Conservation (phyloP, 176 grass and related monocot species). For the Paspalum vaginatum region DNA sequence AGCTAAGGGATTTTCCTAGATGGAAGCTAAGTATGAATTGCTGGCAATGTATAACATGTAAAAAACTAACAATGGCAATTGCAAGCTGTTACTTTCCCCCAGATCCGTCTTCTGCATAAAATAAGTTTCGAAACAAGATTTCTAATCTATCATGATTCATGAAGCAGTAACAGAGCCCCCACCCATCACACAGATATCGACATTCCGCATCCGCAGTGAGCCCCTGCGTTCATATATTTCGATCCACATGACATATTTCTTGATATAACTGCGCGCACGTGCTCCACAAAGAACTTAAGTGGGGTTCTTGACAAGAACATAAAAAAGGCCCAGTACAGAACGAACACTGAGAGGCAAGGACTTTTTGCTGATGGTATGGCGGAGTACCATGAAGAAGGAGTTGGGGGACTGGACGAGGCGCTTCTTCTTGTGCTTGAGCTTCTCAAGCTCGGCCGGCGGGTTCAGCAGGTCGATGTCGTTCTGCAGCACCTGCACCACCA, state of each 20-base stretch:
- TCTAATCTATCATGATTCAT: neutral
- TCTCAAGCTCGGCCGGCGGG: conserved; percentile 78
- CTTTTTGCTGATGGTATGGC: neutral
- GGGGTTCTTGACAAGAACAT: neutral
- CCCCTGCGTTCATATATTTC: neutral
- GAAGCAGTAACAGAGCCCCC: neutral
- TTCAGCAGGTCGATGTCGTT: conserved; percentile 91
- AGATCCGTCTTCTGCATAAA: neutral
- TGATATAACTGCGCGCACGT: neutral
- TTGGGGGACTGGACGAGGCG: conserved; percentile 86
- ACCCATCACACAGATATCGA: neutral
- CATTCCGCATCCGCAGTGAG: neutral
- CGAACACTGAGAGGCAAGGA: no score
- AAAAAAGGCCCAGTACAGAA: no score
- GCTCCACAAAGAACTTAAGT: neutral
- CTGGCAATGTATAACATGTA: neutral
- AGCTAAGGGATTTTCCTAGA: neutral
- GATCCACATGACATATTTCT: no score
- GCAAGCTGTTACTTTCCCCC: neutral
- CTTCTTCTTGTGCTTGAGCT: conserved; percentile 93
- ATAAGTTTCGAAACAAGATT: neutral
- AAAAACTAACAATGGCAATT: neutral
- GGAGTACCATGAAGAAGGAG: conserved; percentile 80
- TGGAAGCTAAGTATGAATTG: neutral
- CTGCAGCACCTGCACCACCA: conserved; percentile 55